A percentile compares a stretch with the other conserved stretches of the same genome.
These are phyloP conservation scores for Epichloe elymi DNA, from an alignment of 2,329 filamentous ascomycete species.

Conservation along the genomic window DNA sequence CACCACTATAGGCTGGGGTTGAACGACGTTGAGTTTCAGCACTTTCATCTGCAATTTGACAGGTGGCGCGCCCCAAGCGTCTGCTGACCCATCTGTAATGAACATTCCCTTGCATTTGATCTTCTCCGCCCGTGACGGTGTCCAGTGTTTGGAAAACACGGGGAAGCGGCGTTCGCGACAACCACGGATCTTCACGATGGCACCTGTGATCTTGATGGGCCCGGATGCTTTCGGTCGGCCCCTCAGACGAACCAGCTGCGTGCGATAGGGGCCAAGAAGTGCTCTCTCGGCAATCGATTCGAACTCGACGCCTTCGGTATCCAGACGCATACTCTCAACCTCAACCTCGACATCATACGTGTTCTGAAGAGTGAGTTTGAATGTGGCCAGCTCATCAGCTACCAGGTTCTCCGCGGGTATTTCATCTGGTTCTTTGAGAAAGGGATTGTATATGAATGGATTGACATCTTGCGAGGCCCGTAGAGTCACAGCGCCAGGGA, in stretches of 20 bases:
- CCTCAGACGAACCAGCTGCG: conserved; percentile 61
- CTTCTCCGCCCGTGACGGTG: conserved; percentile 54
- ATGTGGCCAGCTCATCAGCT: conserved; percentile 62
- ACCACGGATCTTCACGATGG: conserved; percentile 63
- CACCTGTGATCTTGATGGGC: conserved; percentile 61
- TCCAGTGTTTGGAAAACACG: conserved; percentile 69
- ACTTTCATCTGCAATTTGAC: conserved; percentile 32
- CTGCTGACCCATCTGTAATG: conserved; percentile 36
- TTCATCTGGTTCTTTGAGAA: conserved; percentile 54
- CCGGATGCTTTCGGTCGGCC: conserved; percentile 58
- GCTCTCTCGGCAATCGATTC: conserved; percentile 51
- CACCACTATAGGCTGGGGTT: conserved; percentile 61
- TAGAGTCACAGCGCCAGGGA: conserved; percentile 36
- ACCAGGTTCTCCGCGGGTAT: conserved; percentile 58
- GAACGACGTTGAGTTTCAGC: conserved; percentile 61
- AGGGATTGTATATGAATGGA: conserved; percentile 93
- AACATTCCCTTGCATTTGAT: conserved; percentile 61
- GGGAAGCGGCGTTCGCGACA: conserved; percentile 76
- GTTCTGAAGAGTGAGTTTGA: conserved; percentile 79
- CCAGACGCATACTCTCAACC: conserved; percentile 66
- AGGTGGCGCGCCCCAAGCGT: conserved; percentile 22
- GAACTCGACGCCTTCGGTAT: conserved; percentile 61
- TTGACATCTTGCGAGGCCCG: conserved; percentile 51
- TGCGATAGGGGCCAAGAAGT: conserved; percentile 66
- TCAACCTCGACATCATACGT: conserved; percentile 88